Percentiles rank a stretch among this genome's conserved stretches.
These are phyloP conservation scores for Nemania abortiva DNA, from an alignment of 2,329 filamentous ascomycete species.

Conservation along the genomic window DNA sequence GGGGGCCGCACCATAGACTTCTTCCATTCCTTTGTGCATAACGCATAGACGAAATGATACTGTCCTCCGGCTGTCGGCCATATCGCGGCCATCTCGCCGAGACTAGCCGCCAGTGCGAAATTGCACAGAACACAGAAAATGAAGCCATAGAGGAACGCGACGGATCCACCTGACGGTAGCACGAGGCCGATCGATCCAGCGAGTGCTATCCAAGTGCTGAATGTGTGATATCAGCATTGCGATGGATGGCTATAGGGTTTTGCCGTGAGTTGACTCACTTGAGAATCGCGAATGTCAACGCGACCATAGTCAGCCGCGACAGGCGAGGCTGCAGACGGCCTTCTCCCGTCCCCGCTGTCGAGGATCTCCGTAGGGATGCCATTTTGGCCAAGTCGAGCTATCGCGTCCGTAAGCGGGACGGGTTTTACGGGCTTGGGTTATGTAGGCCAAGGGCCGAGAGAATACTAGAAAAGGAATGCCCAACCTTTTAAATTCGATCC, in stretches of 20 bases:
- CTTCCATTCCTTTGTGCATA: conserved; percentile 56
- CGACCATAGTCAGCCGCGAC: conserved; percentile 58
- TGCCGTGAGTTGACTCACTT: conserved; percentile 49
- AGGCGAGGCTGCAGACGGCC: conserved; percentile 55
- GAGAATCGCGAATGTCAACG: conserved; percentile 59
- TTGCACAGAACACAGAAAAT: conserved; percentile 61
- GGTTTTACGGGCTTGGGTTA: not conserved
- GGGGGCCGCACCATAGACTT: conserved; percentile 50
- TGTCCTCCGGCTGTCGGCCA: conserved; percentile 62
- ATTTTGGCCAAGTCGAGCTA: conserved; percentile 21
- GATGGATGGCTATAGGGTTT: not conserved
- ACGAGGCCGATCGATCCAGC: conserved; percentile 58
- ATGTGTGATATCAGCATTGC: conserved; percentile 5
- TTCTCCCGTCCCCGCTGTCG: conserved; percentile 35
- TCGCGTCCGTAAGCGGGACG: conserved; percentile 8
- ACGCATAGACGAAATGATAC: conserved; percentile 59
- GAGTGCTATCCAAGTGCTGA: conserved; percentile 56
- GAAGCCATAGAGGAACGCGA: conserved; percentile 60
- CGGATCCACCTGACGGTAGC: conserved; percentile 57
- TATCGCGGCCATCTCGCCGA: conserved; percentile 59
- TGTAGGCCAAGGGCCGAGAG: not conserved
- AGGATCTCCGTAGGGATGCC: conserved; percentile 30
- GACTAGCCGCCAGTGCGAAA: conserved; percentile 56
- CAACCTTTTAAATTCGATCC: conserved; percentile 6
- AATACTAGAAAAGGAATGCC: conserved; percentile 6